Percentiles rank a stretch among this genome's conserved stretches.
Conservation (phyloP, 2,329 filamentous ascomycete species). For the Exserohilum turcica region DNA sequence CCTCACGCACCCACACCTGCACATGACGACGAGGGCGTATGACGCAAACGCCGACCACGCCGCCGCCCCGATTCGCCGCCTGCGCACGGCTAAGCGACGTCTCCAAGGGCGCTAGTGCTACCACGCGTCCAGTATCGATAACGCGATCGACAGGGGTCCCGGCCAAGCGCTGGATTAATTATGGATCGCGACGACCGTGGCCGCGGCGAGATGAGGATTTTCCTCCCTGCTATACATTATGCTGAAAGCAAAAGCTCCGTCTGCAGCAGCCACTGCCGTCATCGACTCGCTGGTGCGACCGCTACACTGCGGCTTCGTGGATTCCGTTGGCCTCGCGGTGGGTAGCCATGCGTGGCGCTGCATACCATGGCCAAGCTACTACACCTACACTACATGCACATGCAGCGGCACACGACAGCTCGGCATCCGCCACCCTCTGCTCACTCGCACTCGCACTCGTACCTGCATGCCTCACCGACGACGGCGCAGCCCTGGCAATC, state of each 20-base stretch:
- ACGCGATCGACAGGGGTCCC: slow-evolving; percentile 30
- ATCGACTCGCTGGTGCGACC: slow-evolving; percentile 1
- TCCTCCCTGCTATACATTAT: slow-evolving; percentile 1
- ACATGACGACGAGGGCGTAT: slow-evolving; percentile 1
- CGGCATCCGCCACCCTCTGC: too few relatives aligned
- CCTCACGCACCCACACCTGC: not conserved
- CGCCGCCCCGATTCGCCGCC: not conserved
- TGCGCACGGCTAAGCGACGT: not conserved
- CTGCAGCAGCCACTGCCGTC: slow-evolving; percentile 2
- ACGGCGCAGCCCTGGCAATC: too few relatives aligned
- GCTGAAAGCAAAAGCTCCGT: too few relatives aligned
- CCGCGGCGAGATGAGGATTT: slow-evolving; percentile 14
- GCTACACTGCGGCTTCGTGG: not conserved
- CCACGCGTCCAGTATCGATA: slow-evolving; percentile 14
- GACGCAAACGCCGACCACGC: slow-evolving; percentile 1
- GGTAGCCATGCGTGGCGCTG: not conserved
- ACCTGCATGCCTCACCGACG: too few relatives aligned
- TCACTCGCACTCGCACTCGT: too few relatives aligned
- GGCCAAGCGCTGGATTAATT: slow-evolving; percentile 1
- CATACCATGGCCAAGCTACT: too few relatives aligned
- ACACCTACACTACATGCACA: too few relatives aligned
- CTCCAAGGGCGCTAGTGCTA: not conserved
- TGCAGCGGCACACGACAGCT: too few relatives aligned
- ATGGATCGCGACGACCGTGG: slow-evolving; percentile 1
- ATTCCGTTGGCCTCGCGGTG: not conserved